These are phyloP conservation scores for Lactarius deliciosus DNA, from an alignment of 768 basidiomycete species.

Conservation along the genomic window DNA sequence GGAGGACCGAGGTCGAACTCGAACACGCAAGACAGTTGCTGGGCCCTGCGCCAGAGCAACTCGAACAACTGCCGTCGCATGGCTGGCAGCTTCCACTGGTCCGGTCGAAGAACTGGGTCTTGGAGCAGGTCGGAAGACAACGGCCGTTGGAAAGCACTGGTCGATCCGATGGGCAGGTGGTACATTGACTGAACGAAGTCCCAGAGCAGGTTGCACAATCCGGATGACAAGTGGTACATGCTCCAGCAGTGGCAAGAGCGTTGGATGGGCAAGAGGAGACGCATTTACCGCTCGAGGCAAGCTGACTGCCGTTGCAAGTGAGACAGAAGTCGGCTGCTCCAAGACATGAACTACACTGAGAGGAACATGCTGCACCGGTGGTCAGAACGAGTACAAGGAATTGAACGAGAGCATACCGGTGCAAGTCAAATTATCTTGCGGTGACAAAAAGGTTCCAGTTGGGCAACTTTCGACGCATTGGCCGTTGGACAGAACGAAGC, in stretches of 20 bases:
- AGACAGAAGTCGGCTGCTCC: constrained; percentile 70
- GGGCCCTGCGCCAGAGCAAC: constrained; percentile 68
- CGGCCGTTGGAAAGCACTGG: constrained; percentile 76
- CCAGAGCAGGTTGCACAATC: constrained; percentile 86
- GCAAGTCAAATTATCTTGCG: constrained; percentile 73
- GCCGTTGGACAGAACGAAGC: constrained; percentile 68
- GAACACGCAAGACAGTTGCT: constrained; percentile 75
- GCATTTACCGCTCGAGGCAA: constrained; percentile 74
- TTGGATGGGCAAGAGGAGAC: constrained; percentile 71
- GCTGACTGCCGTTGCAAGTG: constrained; percentile 62
- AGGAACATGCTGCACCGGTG: constrained; percentile 55
- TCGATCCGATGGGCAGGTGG: constrained; percentile 60
- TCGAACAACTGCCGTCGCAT: constrained; percentile 77
- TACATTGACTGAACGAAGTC: constrained; percentile 75
- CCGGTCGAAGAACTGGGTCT: constrained; percentile 69
- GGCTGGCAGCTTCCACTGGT: constrained; percentile 61
- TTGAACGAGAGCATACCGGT: constrained; percentile 49
- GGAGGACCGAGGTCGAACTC: constrained; percentile 59
- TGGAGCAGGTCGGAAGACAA: constrained; percentile 75
- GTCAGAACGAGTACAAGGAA: constrained; percentile 22
- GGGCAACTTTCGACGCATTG: constrained; percentile 72
- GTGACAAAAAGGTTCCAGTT: constrained; percentile 65
- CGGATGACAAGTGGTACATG: constrained; percentile 77
- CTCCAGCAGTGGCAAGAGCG: constrained; percentile 61
- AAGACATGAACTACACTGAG: constrained; percentile 69